Evolutionary conservation across 148 eudicot genomes (phyloP).

Genomic region (Amaranthus cruentus): DNA sequence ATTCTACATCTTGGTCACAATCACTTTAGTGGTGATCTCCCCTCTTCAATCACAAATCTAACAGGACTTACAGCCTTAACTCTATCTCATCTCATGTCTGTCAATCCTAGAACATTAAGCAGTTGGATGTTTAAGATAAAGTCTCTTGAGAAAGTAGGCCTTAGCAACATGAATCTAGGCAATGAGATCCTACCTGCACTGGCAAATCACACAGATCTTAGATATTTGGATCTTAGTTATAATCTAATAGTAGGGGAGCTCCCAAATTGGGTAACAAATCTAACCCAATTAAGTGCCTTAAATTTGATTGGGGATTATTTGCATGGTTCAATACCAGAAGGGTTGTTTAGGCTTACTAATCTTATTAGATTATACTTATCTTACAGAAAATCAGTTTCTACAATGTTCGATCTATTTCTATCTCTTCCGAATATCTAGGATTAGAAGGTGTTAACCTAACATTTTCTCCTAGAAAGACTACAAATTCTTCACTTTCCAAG

Average conservation of each 20-base stretch:
- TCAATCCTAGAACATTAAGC: neutral
- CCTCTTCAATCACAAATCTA: slow-evolving; percentile 4
- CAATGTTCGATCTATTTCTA: neutral
- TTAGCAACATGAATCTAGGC: neutral
- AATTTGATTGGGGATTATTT: neutral
- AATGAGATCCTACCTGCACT: neutral
- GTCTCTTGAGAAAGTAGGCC: neutral
- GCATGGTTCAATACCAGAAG: slow-evolving; percentile 6
- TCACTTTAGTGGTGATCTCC: slow-evolving; percentile 2
- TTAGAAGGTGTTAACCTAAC: neutral
- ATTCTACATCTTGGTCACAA: neutral
- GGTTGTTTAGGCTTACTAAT: neutral
- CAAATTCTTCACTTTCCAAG: slow-evolving; percentile 4
- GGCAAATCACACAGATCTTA: neutral
- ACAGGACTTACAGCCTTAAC: neutral
- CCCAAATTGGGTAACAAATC: slow-evolving; percentile 6
- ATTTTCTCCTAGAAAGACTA: neutral
- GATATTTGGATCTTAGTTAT: neutral
- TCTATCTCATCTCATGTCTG: neutral
- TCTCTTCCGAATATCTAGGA: neutral
- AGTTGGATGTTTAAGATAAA: slow-evolving; percentile 5
- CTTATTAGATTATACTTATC: neutral
- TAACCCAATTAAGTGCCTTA: neutral
- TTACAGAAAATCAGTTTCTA: neutral
- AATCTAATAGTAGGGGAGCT: neutral